Conservation (phyloP, 805 yeast species). For the Metschnikowia shivogae region DNA sequence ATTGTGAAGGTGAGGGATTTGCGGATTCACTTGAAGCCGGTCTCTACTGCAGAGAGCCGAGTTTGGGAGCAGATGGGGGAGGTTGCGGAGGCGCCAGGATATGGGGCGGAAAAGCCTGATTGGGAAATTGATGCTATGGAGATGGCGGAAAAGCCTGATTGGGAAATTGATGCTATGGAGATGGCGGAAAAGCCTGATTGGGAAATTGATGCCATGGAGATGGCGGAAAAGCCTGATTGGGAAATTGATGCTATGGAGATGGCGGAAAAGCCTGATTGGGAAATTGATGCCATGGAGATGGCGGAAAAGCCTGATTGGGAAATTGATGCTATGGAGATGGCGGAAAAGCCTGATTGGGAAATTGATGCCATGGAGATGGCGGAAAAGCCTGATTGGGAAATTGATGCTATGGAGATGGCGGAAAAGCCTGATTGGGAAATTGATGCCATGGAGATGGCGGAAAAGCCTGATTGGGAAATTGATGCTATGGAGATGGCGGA, state of each 20-base stretch:
- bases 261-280: background rate
- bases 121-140: background rate
- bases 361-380: too few relatives aligned
- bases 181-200: background rate
- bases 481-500: too few relatives aligned
- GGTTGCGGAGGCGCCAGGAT: background rate
- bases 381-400: conserved; percentile 1
- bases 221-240: background rate
- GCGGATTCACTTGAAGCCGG: conserved; percentile 24
- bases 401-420: too few relatives aligned
- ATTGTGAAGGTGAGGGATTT: conserved; percentile 25
- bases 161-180: conserved; percentile 1
- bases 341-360: background rate
- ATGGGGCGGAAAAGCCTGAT: background rate
- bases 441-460: too few relatives aligned
- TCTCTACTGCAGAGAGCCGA: conserved; percentile 6
- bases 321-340: too few relatives aligned
- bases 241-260: too few relatives aligned
- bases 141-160: conserved; percentile 1
- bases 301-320: conserved; percentile 1
- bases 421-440: background rate
- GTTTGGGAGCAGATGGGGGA: conserved; percentile 5
- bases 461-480: background rate
- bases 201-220: too few relatives aligned
- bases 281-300: too few relatives aligned